These are phyloP conservation scores for Entomortierella lignicola DNA, from an alignment of 192 early-diverging fungal genomes.

Conservation along the genomic window DNA sequence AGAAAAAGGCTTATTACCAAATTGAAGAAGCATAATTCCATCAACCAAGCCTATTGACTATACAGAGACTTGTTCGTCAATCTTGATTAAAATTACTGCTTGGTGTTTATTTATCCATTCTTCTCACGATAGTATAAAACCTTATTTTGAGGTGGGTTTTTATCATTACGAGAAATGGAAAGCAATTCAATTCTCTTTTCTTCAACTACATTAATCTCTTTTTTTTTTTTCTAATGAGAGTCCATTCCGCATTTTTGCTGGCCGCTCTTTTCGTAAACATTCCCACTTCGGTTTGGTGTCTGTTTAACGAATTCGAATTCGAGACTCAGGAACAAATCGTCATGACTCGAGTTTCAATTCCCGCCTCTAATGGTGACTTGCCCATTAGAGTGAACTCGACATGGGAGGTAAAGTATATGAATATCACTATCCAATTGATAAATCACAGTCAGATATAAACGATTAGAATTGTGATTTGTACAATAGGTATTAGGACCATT, in stretches of 20 bases:
- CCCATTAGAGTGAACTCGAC: neutral
- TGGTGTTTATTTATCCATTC: too few relatives aligned
- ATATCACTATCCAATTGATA: neutral
- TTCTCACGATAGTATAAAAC: too few relatives aligned
- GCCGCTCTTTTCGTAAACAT: neutral
- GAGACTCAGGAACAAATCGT: neutral
- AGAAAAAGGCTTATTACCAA: too few relatives aligned
- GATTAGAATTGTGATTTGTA: too few relatives aligned
- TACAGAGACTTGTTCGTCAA: too few relatives aligned
- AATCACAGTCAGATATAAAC: neutral
- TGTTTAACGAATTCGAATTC: neutral
- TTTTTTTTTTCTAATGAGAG: neutral
- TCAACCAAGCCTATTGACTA: too few relatives aligned
- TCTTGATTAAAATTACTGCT: too few relatives aligned
- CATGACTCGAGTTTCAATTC: neutral
- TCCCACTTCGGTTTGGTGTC: neutral
- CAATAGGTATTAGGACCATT: constrained; percentile 75
- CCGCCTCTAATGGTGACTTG: neutral
- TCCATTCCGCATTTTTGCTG: neutral
- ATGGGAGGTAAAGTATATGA: neutral
- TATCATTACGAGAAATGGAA: too few relatives aligned
- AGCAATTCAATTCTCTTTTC: too few relatives aligned
- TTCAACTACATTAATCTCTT: too few relatives aligned
- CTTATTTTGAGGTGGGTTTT: too few relatives aligned
- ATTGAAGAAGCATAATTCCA: too few relatives aligned